Evolutionary conservation across 2,329 filamentous ascomycete genomes (phyloP).

Genomic region (Aureobasidium subglaciale): DNA sequence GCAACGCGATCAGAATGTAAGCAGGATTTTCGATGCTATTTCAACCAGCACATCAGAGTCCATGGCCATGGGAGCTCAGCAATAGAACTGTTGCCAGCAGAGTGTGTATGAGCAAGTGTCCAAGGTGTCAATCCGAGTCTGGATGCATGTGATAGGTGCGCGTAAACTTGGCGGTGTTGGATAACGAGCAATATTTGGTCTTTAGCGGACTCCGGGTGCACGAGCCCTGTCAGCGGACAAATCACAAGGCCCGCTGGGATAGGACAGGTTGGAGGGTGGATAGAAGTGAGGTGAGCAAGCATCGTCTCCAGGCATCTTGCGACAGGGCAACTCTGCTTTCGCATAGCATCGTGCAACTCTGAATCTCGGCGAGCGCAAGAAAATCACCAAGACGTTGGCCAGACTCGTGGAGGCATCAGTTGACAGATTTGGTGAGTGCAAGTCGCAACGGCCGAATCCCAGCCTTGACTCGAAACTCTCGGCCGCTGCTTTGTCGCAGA

Average conservation of each 20-base stretch:
- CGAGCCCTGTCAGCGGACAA: constrained; percentile 9
- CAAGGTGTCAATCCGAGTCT: not conserved
- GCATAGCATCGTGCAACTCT: not conserved
- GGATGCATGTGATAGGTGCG: not conserved
- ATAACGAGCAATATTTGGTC: not conserved
- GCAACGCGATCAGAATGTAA: too few relatives aligned
- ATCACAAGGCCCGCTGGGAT: not conserved
- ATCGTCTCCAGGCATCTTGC: not conserved
- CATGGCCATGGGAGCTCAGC: too few relatives aligned
- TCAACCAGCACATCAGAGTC: too few relatives aligned
- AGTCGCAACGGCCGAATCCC: not conserved
- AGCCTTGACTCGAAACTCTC: not conserved
- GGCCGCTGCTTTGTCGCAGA: not conserved
- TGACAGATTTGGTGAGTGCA: not conserved
- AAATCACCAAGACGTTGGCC: not conserved
- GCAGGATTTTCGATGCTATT: too few relatives aligned
- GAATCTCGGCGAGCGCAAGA: not conserved
- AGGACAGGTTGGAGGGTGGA: too few relatives aligned
- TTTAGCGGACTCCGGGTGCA: constrained; percentile 1
- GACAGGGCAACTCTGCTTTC: not conserved
- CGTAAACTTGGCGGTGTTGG: not conserved
- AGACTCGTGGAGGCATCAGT: not conserved
- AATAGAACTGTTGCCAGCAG: too few relatives aligned
- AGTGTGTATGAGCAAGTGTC: not conserved
- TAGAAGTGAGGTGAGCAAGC: not conserved